Evolutionary conservation across 306 rosid species (phyloP).

Genomic region (Cajanus cajan): DNA sequence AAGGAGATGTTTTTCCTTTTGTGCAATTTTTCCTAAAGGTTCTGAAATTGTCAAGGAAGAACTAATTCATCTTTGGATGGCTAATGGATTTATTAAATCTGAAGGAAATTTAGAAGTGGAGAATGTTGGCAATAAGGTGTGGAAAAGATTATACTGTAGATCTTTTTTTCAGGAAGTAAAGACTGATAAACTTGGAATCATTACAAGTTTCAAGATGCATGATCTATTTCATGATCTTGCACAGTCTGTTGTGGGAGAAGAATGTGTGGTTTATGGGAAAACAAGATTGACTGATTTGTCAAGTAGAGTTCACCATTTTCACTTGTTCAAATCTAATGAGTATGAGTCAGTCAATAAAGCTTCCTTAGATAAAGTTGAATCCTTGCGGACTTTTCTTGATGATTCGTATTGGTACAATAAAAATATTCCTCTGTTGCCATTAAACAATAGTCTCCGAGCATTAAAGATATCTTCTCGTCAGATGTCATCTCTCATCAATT

Average conservation of each 20-base stretch:
- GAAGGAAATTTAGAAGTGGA: not conserved
- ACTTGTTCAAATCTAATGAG: not conserved
- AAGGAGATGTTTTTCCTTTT: constrained; percentile 30
- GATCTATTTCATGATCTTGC: constrained; percentile 35
- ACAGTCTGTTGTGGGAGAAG: not conserved
- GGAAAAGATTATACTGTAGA: constrained; percentile 18
- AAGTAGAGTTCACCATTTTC: constrained; percentile 14
- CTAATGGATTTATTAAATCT: constrained; percentile 33
- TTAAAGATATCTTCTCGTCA: not conserved
- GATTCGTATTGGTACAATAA: not conserved
- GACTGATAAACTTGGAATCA: not conserved
- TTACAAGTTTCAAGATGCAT: not conserved
- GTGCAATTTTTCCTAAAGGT: constrained; percentile 38
- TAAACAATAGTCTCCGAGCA: not conserved
- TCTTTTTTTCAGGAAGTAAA: constrained; percentile 30
- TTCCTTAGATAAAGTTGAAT: constrained; percentile 22
- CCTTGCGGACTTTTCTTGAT: not conserved
- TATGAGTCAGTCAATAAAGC: not conserved
- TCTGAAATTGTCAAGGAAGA: not conserved
- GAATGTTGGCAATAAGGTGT: constrained; percentile 15
- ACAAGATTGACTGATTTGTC: not conserved
- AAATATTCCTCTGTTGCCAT: not conserved
- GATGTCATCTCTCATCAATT: not conserved
- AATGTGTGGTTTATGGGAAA: not conserved
- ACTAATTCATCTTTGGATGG: constrained; percentile 32